A percentile compares a stretch with the other conserved stretches of the same genome.
These are phyloP conservation scores for Cetraspora pellucida DNA, from an alignment of 192 early-diverging fungal genomes.

Conservation along the genomic window DNA sequence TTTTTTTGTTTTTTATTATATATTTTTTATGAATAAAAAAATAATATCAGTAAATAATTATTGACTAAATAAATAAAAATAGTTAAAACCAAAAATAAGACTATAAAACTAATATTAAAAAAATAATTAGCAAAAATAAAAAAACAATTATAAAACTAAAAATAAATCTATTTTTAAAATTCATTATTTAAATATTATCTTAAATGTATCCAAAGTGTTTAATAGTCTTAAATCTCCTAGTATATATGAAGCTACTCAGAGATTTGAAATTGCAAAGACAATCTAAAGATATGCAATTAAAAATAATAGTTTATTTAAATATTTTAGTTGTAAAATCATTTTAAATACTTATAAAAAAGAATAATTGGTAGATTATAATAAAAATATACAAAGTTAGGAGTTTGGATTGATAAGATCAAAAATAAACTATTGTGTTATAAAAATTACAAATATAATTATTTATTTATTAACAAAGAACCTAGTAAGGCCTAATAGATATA, in stretches of 20 bases:
- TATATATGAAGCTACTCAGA: neutral
- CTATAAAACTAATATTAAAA: neutral
- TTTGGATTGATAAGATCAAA: conserved; percentile 5
- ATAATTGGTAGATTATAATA: neutral
- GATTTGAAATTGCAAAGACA: neutral
- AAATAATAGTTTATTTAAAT: conserved; percentile 2
- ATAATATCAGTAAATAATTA: neutral
- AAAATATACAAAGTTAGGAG: neutral
- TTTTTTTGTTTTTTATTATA: neutral
- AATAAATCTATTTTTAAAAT: neutral
- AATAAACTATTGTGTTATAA: neutral
- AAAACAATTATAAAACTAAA: neutral
- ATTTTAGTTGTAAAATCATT: neutral
- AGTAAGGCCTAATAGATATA: neutral
- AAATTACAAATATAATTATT: neutral
- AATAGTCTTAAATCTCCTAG: neutral
- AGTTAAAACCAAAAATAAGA: neutral
- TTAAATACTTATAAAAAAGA: neutral
- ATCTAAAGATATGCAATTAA: neutral
- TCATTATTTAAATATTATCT: neutral
- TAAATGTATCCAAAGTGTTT: neutral
- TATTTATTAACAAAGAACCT: neutral
- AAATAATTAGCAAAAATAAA: neutral
- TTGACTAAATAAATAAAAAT: neutral
- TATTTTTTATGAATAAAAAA: neutral